Base-by-base conservation (phyloP, 352 stramenopile species). In the Stephanocyclus meneghinianus region DNA sequence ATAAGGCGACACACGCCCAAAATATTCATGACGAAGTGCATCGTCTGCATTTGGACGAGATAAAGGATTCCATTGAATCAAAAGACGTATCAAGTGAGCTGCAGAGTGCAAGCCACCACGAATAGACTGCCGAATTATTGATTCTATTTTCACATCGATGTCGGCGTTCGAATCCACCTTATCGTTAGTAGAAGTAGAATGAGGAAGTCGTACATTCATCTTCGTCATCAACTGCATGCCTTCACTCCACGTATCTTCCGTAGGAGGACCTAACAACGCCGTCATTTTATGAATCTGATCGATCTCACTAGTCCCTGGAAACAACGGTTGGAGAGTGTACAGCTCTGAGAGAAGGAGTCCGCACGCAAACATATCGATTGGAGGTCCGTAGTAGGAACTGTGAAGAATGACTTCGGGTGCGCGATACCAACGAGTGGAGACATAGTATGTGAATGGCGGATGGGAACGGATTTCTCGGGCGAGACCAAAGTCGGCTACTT, bases 401-500 rank as follows among this genome's bases (percentile, higher is more conserved):
- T 95, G 91, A 30, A 99, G 85, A 45, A 99, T 84, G 1, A 99
- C 93, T 83, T 99, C 98, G 16, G 59, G 59, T 21, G 32, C 59
- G 18, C 59, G 35, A 51, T 48, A 66, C 59, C 40, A 53, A 45
- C 61, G 40, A 3, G 97, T 99, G 0, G 94, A 98, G 16, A 99
- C 96, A 85, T 99, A 99, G 69, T 98, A 96, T 10, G 97, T 99
- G 80, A 98, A 98, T 97, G 16, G 91, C 87, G 1, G n/a, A 56
- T 42, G 61, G 11, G 61, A 57, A 16, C 30, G 10, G 21, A 61
- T 47, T 82, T 97, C 92, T 37, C 96, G 90, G 16, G 97, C 97
- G n/a, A 99, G 83, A 0, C 97, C 97, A 93, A 99, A 99, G 84
- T 99, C 97, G 16, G 97, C 97, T 4, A 99, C 90, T 80, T 99